These are phyloP conservation scores for Hura crepitans DNA, from an alignment of 441 rosid genomes.

Conservation along the genomic window DNA sequence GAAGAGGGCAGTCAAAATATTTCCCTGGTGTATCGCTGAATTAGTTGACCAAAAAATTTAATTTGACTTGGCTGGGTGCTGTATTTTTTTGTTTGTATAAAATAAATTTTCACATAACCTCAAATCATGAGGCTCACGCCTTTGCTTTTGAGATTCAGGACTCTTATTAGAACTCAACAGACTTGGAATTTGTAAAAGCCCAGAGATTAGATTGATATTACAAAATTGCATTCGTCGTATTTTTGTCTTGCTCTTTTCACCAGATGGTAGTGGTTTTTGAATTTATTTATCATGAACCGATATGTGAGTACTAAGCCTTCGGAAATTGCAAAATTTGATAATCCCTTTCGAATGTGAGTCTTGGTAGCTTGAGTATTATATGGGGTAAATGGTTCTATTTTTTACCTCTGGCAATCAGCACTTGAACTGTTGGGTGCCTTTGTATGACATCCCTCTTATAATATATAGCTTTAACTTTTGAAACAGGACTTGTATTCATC, in stretches of 20 bases:
- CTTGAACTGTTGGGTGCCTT: neutral
- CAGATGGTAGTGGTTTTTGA: neutral
- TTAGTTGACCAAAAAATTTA: neutral
- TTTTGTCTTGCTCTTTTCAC: neutral
- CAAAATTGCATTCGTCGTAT: neutral
- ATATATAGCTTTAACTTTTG: neutral
- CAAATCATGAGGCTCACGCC: neutral
- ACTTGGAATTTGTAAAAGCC: neutral
- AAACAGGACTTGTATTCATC: neutral
- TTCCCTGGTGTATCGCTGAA: neutral
- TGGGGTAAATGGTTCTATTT: neutral
- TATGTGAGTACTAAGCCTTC: neutral
- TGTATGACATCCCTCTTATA: too few species aligned
- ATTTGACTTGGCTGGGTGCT: neutral
- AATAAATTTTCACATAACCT: neutral
- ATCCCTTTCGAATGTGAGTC: neutral
- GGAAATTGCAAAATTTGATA: neutral
- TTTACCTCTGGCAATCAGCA: neutral
- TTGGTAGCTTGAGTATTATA: neutral
- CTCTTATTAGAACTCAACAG: neutral
- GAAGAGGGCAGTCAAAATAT: neutral
- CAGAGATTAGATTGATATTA: neutral
- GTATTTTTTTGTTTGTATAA: neutral
- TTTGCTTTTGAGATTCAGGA: neutral
- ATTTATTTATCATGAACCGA: neutral